phyloP scores from a whole-genome alignment of 1,284 basidiomycete species.

The Apiotrichum brassicae region DNA sequence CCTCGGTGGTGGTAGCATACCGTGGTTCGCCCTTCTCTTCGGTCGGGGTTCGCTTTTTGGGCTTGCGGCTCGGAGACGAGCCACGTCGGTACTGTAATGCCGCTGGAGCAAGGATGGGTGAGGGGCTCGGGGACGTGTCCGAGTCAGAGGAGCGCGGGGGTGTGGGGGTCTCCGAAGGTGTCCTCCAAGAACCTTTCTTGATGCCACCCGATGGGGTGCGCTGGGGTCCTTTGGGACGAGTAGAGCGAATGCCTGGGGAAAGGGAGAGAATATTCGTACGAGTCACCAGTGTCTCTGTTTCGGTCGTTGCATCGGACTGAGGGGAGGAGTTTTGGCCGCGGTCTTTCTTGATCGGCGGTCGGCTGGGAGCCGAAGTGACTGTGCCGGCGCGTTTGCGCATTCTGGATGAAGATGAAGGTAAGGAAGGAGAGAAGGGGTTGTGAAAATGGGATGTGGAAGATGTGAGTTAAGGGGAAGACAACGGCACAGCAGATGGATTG shows the following conservation, averaged over 20 bases:
- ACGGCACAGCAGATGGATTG: background rate
- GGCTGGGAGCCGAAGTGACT: background rate
- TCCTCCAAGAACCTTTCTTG: no score
- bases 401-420: background rate
- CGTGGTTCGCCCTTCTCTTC: background rate
- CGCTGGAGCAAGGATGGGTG: no score
- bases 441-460: background rate
- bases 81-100: no score
- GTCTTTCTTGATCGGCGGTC: background rate
- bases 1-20: background rate
- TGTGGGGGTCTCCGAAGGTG: background rate
- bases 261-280: no score
- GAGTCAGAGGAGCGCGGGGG: no score
- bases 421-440: background rate
- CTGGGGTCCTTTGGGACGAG: no score
- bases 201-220: no score
- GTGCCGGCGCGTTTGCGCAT: conserved; percentile 1
- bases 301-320: background rate
- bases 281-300: background rate
- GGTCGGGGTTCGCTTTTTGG: background rate
- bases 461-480: background rate
- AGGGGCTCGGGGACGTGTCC: no score
- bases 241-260: no score
- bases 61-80: no score
- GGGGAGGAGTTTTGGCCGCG: background rate